phyloP scores from a whole-genome alignment of 192 early-diverging fungal genomes.

The Coemansia sp. region DNA sequence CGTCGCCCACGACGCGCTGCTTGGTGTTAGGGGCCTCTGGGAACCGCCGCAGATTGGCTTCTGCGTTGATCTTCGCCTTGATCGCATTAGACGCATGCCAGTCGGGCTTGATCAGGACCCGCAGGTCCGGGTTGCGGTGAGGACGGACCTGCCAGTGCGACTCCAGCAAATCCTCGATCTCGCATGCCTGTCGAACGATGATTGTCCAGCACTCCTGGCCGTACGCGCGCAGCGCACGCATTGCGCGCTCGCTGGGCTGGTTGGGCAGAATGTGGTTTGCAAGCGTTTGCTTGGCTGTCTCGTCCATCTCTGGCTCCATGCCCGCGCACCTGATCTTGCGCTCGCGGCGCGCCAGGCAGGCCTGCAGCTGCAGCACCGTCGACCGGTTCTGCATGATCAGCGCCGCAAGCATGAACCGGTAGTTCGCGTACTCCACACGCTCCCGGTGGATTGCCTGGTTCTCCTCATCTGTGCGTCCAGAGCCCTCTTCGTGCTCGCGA shows the following conservation, averaged over 20 bases:
- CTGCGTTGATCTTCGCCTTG: conserved; percentile 48
- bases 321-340: conserved; percentile 33
- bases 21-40: conserved; percentile 16
- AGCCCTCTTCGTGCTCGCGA: conserved; percentile 49
- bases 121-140: conserved; percentile 25
- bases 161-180: conserved; percentile 48
- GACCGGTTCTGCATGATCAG: conserved; percentile 47
- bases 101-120: conserved; percentile 40
- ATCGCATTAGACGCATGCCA: conserved; percentile 46
- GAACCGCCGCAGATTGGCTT: conserved; percentile 38
- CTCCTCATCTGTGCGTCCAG: conserved; percentile 26
- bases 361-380: conserved; percentile 52
- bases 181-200: conserved; percentile 50
- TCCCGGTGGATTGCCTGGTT: conserved; percentile 38
- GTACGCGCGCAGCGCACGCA: conserved; percentile 42
- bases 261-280: conserved; percentile 46
- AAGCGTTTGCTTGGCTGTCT: conserved; percentile 29
- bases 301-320: conserved; percentile 15
- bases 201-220: conserved; percentile 45
- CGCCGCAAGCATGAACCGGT: conserved; percentile 47
- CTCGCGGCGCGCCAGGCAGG: conserved; percentile 50
- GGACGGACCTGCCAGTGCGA: conserved; percentile 50
- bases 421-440: conserved; percentile 51
- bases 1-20: conserved; percentile 14
- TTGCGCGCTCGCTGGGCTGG: conserved; percentile 41